Evolutionary conservation across 495 filamentous ascomycete species (phyloP).

Genomic region (Penicillium longicatenatum): DNA sequence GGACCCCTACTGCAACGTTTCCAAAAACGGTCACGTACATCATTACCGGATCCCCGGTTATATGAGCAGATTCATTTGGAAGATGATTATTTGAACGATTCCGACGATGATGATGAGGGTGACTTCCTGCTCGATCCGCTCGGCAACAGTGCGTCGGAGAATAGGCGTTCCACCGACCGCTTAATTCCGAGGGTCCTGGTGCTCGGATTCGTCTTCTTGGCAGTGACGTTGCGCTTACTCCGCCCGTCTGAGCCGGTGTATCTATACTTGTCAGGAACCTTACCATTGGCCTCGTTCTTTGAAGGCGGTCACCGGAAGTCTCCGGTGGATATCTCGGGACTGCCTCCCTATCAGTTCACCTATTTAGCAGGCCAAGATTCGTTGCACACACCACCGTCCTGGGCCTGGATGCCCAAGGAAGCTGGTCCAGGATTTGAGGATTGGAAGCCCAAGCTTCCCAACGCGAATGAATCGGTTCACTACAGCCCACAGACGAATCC

Average conservation of each 20-base stretch:
- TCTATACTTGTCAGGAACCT: constrained; percentile 34
- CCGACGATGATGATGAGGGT: constrained; percentile 31
- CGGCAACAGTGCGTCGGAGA: not conserved
- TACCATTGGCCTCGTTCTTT: constrained; percentile 30
- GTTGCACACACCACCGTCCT: constrained; percentile 24
- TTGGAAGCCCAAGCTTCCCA: constrained; percentile 12
- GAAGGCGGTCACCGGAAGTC: constrained; percentile 27
- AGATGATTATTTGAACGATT: constrained; percentile 31
- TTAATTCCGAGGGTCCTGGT: not conserved
- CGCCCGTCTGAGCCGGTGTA: constrained; percentile 36
- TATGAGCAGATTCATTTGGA: constrained; percentile 35
- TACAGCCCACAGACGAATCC: constrained; percentile 45
- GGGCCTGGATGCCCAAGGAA: constrained; percentile 35
- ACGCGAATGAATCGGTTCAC: constrained; percentile 19
- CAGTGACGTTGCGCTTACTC: constrained; percentile 25
- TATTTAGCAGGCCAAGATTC: constrained; percentile 28
- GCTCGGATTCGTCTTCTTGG: constrained; percentile 22
- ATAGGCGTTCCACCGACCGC: constrained; percentile 1
- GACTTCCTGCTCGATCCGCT: constrained; percentile 1
- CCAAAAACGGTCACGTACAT: constrained; percentile 5
- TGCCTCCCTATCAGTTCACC: constrained; percentile 21
- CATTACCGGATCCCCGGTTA: constrained; percentile 31
- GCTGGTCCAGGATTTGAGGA: constrained; percentile 35
- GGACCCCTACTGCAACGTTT: constrained; percentile 10
- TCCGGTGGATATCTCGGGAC: constrained; percentile 27